Percentiles rank a stretch among this genome's conserved stretches.
phyloP scores from a whole-genome alignment of 2,329 filamentous ascomycete genomes.

The Hortaea werneckii region DNA sequence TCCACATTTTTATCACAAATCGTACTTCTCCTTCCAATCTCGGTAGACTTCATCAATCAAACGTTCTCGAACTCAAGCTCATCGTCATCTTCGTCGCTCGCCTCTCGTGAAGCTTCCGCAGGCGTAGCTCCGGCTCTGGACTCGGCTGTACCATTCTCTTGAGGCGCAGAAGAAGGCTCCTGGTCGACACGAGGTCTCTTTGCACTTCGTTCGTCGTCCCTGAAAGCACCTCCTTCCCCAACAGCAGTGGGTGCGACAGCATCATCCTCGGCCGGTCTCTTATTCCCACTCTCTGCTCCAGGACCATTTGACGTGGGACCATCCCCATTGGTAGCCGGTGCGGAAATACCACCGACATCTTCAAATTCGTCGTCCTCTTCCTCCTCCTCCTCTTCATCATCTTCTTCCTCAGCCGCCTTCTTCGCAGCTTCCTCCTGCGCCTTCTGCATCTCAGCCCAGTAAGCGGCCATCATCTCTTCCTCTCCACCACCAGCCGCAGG shows the following conservation, averaged over 20 bases:
- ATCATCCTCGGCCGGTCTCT: neutral
- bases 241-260: too few relatives aligned
- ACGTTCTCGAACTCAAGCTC: conserved; percentile 11
- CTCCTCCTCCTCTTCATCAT: conserved; percentile 43
- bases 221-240: conserved; percentile 3
- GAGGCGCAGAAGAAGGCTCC: conserved; percentile 16
- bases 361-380: conserved; percentile 43
- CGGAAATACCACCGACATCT: conserved; percentile 32
- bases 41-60: neutral
- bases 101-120: conserved; percentile 17
- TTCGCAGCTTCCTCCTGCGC: conserved; percentile 30
- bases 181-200: conserved; percentile 54
- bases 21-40: too few relatives aligned
- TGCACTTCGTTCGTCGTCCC: conserved; percentile 37
- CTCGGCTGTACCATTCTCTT: conserved; percentile 2
- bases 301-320: conserved; percentile 8
- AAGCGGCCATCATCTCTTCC: conserved; percentile 51
- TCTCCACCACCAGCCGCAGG: conserved; percentile 17
- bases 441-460: conserved; percentile 56
- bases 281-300: conserved; percentile 18
- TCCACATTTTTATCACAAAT: too few relatives aligned
- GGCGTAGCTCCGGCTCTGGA: conserved; percentile 9
- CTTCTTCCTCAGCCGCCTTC: conserved; percentile 36
- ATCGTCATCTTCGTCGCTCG: conserved; percentile 26
- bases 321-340: conserved; percentile 21